Percentiles rank a stretch among this genome's conserved stretches.
These are phyloP conservation scores for Cyclaneusma minus DNA, from an alignment of 2,329 filamentous ascomycete genomes.

Conservation along the genomic window DNA sequence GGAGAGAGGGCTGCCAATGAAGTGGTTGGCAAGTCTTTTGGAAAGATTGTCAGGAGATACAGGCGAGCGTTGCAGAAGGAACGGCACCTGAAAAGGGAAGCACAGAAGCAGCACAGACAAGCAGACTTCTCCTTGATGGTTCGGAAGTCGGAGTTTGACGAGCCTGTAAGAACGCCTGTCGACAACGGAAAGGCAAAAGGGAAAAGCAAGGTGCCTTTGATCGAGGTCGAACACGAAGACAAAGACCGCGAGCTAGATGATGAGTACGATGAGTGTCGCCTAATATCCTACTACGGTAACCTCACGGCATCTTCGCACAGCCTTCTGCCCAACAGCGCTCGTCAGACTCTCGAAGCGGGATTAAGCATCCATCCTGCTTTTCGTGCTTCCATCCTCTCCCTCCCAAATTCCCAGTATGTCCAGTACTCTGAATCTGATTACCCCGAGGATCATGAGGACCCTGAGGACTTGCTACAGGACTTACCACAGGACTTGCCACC, in stretches of 20 bases:
- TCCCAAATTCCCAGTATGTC: not conserved
- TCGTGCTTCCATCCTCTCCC: not conserved
- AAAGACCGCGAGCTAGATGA: constrained; percentile 2
- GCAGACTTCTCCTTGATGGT: too few relatives aligned
- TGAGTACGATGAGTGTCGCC: not conserved
- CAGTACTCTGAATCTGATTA: not conserved
- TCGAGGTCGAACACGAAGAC: not conserved
- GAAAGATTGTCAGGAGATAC: constrained; percentile 5
- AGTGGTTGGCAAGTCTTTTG: constrained; percentile 4
- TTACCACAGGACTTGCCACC: too few relatives aligned
- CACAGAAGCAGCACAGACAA: too few relatives aligned
- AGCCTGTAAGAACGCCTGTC: too few relatives aligned
- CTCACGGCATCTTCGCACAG: not conserved
- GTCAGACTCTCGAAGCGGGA: not conserved
- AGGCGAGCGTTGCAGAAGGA: constrained; percentile 8
- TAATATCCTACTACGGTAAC: constrained; percentile 2
- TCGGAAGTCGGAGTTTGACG: too few relatives aligned
- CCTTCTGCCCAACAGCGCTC: constrained; percentile 1
- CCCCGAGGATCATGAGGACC: not conserved
- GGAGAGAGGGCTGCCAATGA: constrained; percentile 2
- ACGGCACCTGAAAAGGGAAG: constrained; percentile 5
- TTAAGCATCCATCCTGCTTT: constrained; percentile 1
- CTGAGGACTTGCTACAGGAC: too few relatives aligned
- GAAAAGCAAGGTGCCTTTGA: constrained; percentile 1
- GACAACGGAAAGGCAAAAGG: too few relatives aligned